These are phyloP conservation scores for Periconia digitata DNA, from an alignment of 2,329 filamentous ascomycete genomes.

Conservation along the genomic window DNA sequence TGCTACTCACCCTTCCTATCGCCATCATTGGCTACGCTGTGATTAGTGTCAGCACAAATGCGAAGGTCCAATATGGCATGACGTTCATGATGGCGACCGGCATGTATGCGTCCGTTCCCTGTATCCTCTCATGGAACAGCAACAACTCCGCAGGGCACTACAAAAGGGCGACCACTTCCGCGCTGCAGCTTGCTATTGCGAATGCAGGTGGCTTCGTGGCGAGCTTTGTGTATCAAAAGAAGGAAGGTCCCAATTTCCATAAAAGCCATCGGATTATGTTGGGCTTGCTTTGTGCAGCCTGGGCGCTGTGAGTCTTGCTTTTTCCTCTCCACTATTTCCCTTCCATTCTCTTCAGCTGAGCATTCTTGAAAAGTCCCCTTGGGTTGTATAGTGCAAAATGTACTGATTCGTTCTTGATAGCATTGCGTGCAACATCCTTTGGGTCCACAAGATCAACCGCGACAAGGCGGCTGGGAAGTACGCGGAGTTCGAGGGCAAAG, in stretches of 20 bases:
- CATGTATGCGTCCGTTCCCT: constrained; percentile 64
- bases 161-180: constrained; percentile 68
- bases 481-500: constrained; percentile 57
- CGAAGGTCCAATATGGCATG: constrained; percentile 64
- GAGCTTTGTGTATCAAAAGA: constrained; percentile 63
- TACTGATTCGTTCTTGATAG: constrained; percentile 40
- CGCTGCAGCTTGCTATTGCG: constrained; percentile 65
- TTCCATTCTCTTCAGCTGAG: not conserved
- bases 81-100: constrained; percentile 69
- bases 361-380: too few species aligned
- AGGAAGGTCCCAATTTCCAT: constrained; percentile 60
- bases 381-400: not conserved
- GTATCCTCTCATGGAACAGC: constrained; percentile 65
- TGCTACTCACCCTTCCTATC: constrained; percentile 64
- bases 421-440: constrained; percentile 61
- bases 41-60: constrained; percentile 58
- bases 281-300: constrained; percentile 61
- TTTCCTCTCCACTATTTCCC: not conserved
- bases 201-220: constrained; percentile 70
- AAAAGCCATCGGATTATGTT: constrained; percentile 64
- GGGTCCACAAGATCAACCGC: constrained; percentile 64
- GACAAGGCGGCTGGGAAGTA: constrained; percentile 65
- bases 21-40: constrained; percentile 67
- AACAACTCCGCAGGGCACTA: constrained; percentile 72
- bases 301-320: constrained; percentile 60